These are phyloP conservation scores for Lepiota brunneoincarnata DNA, from an alignment of 768 basidiomycete genomes.

Conservation along the genomic window DNA sequence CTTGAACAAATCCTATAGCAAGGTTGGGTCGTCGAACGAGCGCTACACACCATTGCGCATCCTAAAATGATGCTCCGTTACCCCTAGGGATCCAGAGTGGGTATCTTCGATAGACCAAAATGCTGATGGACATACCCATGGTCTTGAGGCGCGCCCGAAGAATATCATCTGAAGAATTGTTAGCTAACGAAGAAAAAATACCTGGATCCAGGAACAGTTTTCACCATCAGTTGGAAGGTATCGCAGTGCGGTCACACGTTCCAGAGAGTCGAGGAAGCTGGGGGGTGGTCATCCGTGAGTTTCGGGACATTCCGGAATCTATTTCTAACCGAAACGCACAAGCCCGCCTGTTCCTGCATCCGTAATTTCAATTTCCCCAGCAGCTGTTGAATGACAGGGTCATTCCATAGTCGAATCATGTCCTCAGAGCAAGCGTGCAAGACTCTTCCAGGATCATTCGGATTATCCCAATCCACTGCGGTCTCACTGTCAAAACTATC, in stretches of 20 bases:
- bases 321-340: constrained; percentile 44
- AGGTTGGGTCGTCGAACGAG: neutral
- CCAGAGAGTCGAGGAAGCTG: constrained; percentile 70
- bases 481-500: constrained; percentile 27
- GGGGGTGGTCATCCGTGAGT: neutral
- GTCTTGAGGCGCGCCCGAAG: constrained; percentile 70
- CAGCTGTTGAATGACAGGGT: constrained; percentile 49
- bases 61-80: constrained; percentile 69
- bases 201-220: neutral
- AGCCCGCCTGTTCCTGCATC: constrained; percentile 68
- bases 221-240: constrained; percentile 70
- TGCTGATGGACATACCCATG: constrained; percentile 24
- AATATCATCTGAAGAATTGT: constrained; percentile 54
- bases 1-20: constrained; percentile 14
- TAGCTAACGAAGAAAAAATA: neutral
- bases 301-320: neutral
- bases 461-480: constrained; percentile 41
- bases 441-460: constrained; percentile 55
- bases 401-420: constrained; percentile 62
- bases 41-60: constrained; percentile 42
- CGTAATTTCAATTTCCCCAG: constrained; percentile 52
- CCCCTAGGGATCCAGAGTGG: constrained; percentile 36
- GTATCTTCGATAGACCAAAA: neutral
- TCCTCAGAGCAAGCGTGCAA: constrained; percentile 60
- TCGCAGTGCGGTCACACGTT: constrained; percentile 56